phyloP scores from a whole-genome alignment of 164 flowering plant genomes.

The Nymphaea thermarum region DNA sequence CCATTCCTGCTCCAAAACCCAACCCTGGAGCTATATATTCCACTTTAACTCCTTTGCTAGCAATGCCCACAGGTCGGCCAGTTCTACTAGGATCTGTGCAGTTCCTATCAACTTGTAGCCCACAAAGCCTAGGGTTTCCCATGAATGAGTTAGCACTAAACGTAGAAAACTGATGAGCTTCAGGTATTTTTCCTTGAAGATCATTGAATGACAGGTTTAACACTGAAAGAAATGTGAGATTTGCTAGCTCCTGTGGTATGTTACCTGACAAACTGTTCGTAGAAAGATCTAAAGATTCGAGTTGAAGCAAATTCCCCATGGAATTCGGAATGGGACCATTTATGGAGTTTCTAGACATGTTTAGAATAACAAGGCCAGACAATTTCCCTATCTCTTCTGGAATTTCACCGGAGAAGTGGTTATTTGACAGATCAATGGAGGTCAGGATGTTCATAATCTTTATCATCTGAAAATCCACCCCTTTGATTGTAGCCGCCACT shows the following conservation, averaged over 20 bases:
- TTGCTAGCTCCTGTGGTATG: neutral
- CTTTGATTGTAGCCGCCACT: neutral
- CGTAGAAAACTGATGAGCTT: conserved; percentile 1
- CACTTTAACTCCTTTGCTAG: neutral
- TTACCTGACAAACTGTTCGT: neutral
- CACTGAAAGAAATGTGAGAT: conserved; percentile 1
- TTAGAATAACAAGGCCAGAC: neutral
- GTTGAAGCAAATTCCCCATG: neutral
- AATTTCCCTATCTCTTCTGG: neutral
- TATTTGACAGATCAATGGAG: neutral
- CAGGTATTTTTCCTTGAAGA: conserved; percentile 4
- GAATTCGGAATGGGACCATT: neutral
- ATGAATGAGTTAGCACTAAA: neutral
- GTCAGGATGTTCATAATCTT: neutral
- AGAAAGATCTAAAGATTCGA: conserved; percentile 4
- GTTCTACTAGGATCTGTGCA: neutral
- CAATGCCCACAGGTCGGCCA: neutral
- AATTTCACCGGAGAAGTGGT: neutral
- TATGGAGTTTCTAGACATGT: neutral
- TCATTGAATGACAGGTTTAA: conserved; percentile 4
- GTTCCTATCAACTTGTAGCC: neutral
- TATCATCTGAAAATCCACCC: neutral
- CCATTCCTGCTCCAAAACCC: conserved; percentile 42
- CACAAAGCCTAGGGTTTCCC: conserved; percentile 3
- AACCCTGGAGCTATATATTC: conserved; percentile 15